Evolutionary conservation across 352 stramenopile genomes (phyloP).

Genomic region (Globisporangium nodosum): DNA sequence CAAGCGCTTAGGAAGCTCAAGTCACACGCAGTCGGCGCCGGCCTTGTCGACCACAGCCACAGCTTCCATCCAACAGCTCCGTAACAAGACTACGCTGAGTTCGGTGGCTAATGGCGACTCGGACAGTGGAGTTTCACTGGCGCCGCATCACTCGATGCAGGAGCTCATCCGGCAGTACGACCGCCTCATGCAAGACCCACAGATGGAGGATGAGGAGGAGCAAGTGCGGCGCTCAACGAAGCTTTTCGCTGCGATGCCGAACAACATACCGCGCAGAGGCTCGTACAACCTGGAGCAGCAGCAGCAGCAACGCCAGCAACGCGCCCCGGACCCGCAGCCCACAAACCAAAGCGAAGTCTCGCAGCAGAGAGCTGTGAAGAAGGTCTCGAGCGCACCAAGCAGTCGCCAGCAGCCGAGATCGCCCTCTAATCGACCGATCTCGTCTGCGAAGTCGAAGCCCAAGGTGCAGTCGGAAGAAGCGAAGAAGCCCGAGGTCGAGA

Average conservation of each 20-base stretch:
- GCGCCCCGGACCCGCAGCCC: not conserved
- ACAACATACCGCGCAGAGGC: not conserved
- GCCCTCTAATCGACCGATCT: slow-evolving; percentile 2
- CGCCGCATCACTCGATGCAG: slow-evolving; percentile 20
- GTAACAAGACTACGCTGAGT: not conserved
- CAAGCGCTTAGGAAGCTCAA: not conserved
- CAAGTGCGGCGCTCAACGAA: slow-evolving; percentile 19
- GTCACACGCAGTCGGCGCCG: not conserved
- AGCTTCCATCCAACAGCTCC: not conserved
- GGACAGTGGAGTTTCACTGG: not conserved
- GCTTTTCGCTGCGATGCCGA: slow-evolving; percentile 2
- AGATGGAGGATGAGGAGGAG: slow-evolving; percentile 18
- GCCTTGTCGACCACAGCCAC: not conserved
- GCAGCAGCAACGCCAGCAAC: not conserved
- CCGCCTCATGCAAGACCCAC: slow-evolving; percentile 25
- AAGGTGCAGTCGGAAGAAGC: slow-evolving; percentile 16
- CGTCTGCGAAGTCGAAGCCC: slow-evolving; percentile 7
- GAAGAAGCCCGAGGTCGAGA: slow-evolving; percentile 1
- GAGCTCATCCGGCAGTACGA: slow-evolving; percentile 46
- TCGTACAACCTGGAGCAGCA: not conserved
- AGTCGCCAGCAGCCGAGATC: slow-evolving; percentile 1
- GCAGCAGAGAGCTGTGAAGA: not conserved
- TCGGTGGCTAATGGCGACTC: not conserved
- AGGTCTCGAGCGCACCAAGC: slow-evolving; percentile 9
- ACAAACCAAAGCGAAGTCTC: not conserved